Conservation (phyloP, 164 flowering plant genomes). For the Magnolia officinalis region DNA sequence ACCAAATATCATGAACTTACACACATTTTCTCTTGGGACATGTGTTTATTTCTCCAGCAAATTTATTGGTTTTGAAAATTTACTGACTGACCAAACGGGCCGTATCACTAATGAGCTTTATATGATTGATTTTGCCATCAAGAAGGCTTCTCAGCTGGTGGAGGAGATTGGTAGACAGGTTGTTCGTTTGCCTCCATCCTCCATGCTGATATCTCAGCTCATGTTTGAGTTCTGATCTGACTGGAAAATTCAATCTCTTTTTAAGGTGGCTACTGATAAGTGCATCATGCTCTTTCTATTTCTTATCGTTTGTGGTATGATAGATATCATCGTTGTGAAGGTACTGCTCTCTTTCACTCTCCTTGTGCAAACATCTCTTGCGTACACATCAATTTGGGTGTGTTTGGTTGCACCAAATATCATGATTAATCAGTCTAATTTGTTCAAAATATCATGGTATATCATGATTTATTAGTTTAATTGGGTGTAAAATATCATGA, state of each 20-base stretch:
- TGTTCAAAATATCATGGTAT: not conserved
- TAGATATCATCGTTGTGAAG: conserved; percentile 92
- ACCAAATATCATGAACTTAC: too few relatives aligned
- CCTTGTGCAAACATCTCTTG: not conserved
- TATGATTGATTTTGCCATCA: conserved; percentile 89
- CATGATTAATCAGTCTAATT: not conserved
- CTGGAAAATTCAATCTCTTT: not conserved
- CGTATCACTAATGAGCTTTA: conserved; percentile 90
- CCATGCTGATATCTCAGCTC: not conserved
- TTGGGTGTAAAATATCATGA: not conserved
- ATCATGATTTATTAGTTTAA: not conserved
- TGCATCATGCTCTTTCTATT: conserved; percentile 90
- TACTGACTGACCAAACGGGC: conserved; percentile 96
- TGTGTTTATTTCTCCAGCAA: not conserved
- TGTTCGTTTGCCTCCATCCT: not conserved
- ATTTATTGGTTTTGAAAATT: not conserved
- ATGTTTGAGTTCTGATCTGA: not conserved
- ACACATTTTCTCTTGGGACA: not conserved
- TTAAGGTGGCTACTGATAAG: conserved; percentile 92
- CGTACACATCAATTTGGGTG: not conserved
- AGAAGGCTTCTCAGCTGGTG: conserved; percentile 94
- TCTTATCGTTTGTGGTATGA: conserved; percentile 80
- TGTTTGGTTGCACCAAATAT: too few relatives aligned
- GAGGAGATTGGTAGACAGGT: conserved; percentile 99
- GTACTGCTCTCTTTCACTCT: conserved; percentile 32